Evolutionary conservation across 192 early-diverging fungal genomes (phyloP).

Genomic region (Coemansia sp.): DNA sequence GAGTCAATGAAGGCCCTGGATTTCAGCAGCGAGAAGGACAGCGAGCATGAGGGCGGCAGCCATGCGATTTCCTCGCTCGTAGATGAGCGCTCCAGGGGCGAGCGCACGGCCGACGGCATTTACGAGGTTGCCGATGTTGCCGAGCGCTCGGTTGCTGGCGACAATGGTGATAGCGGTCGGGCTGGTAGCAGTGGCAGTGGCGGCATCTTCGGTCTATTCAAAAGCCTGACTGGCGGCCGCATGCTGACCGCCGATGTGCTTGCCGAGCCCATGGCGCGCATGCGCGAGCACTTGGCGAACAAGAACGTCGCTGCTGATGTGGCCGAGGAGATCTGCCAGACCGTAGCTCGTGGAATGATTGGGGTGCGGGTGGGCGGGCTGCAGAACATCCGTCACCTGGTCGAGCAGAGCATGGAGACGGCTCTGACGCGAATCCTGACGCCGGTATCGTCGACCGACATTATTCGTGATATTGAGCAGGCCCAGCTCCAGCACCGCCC

Average conservation of each 20-base stretch:
- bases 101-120: conserved; percentile 62
- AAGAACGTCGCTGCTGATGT: conserved; percentile 95
- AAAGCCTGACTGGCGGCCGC: conserved; percentile 66
- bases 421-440: conserved; percentile 87
- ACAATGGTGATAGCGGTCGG: conserved; percentile 45
- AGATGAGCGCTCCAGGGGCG: conserved; percentile 64
- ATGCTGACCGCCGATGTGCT: conserved; percentile 71
- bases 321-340: conserved; percentile 77
- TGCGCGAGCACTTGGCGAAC: conserved; percentile 87
- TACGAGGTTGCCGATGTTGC: conserved; percentile 77
- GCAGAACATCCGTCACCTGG: conserved; percentile 66
- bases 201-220: conserved; percentile 70
- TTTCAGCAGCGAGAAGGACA: conserved; percentile 28
- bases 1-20: conserved; percentile 54
- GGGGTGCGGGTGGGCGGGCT: conserved; percentile 77
- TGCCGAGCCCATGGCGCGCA: conserved; percentile 77
- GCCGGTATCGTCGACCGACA: conserved; percentile 83
- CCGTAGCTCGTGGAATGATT: conserved; percentile 66
- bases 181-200: conserved; percentile 17
- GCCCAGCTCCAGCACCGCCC: conserved; percentile 69
- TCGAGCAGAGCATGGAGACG: conserved; percentile 78
- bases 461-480: conserved; percentile 84
- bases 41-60: conserved; percentile 5
- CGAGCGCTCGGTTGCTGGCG: conserved; percentile 52
- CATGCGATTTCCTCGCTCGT: conserved; percentile 36